A percentile compares a stretch with the other conserved stretches of the same genome.
Evolutionary conservation across 768 basidiomycete species (phyloP).

Genomic region (Leccinum aurantiacum): DNA sequence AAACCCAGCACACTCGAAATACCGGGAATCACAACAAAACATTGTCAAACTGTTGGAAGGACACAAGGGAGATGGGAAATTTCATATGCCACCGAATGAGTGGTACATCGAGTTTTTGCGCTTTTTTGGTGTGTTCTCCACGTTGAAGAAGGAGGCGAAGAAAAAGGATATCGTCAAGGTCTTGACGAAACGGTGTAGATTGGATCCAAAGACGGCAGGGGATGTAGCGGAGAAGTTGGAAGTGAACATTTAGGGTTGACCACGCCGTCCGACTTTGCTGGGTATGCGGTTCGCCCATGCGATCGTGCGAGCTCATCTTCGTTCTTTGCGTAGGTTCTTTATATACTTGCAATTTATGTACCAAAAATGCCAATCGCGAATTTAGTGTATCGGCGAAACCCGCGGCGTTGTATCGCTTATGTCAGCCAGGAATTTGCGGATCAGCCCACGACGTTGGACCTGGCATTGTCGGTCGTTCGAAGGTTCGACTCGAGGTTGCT

Average conservation of each 20-base stretch:
- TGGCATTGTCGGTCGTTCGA: not conserved
- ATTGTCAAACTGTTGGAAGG: slow-evolving; percentile 18
- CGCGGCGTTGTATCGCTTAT: not conserved
- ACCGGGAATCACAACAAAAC: slow-evolving; percentile 22
- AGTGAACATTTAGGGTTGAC: not conserved
- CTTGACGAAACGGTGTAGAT: slow-evolving; percentile 31
- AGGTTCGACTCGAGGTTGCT: not conserved
- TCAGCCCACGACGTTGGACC: not conserved
- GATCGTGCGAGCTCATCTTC: no score
- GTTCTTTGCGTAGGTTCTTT: no score
- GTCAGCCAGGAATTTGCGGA: not conserved
- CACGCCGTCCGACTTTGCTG: no score
- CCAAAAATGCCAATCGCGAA: no score
- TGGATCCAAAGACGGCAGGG: slow-evolving; percentile 20
- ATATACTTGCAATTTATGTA: no score
- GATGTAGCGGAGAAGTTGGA: slow-evolving; percentile 23
- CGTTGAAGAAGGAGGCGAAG: slow-evolving; percentile 23
- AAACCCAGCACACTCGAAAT: slow-evolving; percentile 27
- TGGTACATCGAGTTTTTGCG: slow-evolving; percentile 29
- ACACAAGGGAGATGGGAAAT: slow-evolving; percentile 16
- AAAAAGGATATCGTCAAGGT: slow-evolving; percentile 25
- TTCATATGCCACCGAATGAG: slow-evolving; percentile 27
- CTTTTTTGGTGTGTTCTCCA: slow-evolving; percentile 24
- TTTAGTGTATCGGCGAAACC: no score
- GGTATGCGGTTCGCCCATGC: no score